Base-by-base conservation (phyloP, 2,329 filamentous ascomycete species). In the Endocalyx cinctus region DNA sequence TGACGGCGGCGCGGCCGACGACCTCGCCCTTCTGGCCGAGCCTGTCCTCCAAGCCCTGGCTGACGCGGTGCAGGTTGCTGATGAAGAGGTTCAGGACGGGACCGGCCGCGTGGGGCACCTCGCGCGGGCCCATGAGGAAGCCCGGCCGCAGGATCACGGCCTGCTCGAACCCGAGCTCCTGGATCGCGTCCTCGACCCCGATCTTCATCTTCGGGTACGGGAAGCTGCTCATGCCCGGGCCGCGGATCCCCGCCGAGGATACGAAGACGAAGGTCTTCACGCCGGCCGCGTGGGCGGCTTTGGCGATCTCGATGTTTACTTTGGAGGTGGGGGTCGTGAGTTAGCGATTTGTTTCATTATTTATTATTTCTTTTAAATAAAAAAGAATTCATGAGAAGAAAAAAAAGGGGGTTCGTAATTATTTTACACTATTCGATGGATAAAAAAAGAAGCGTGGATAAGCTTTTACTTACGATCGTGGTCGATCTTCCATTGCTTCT, bases 401-500 rank as follows among this genome's bases (percentile, higher is more conserved):
- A n/a, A n/a, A n/a, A n/a, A n/a, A n/a, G n/a, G n/a, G n/a, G n/a
- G n/a, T n/a, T n/a, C n/a, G n/a, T n/a, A n/a, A n/a, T n/a, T n/a
- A n/a, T n/a, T n/a, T n/a, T n/a, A n/a, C n/a, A n/a, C n/a, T n/a
- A n/a, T n/a, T n/a, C n/a, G n/a, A n/a, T n/a, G n/a, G n/a, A n/a
- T n/a, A n/a, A n/a, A n/a, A n/a, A n/a, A n/a, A n/a, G n/a, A n/a
- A n/a, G n/a, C n/a, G n/a, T n/a, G n/a, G n/a, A n/a, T n/a, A n/a
- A n/a, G n/a, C n/a, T n/a, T n/a, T n/a, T 31, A 44, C 54, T 41
- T 34, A 58, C 55, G 69, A 53, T 92, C 87, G 55, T 88, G 77
- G 64, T 96, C 90, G 44, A 96, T 85, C 54, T 85, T 84, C 65
- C 87, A 84, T 63, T 96, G 90, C 41, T 81, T 79, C 17, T 79